phyloP scores from a whole-genome alignment of 2,329 filamentous ascomycete genomes.

The Penicillium expansum region DNA sequence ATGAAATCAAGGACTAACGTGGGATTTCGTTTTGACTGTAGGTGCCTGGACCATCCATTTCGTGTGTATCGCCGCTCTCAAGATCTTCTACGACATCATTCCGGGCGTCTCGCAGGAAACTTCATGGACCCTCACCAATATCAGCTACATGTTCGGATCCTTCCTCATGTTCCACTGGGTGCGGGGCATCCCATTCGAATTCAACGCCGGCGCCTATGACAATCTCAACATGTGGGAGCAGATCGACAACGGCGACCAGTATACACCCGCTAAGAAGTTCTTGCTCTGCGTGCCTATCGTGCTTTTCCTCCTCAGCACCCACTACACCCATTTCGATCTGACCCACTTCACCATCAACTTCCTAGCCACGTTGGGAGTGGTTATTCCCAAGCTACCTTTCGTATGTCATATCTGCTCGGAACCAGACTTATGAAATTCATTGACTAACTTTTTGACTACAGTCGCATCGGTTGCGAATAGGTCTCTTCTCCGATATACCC shows the following conservation, averaged over 20 bases:
- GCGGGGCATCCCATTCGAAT: constrained; percentile 95
- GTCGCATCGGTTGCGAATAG: constrained; percentile 76
- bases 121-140: constrained; percentile 98
- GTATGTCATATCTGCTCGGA: constrained; percentile 57
- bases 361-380: constrained; percentile 82
- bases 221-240: constrained; percentile 99
- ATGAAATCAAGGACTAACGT: constrained; percentile 5
- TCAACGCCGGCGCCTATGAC: constrained; percentile 97
- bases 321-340: constrained; percentile 97
- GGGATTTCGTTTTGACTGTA: constrained; percentile 40
- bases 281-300: constrained; percentile 90
- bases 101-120: constrained; percentile 96
- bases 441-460: constrained; percentile 43
- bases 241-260: constrained; percentile 98
- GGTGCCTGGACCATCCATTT: constrained; percentile 98
- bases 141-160: constrained; percentile 97
- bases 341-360: constrained; percentile 98
- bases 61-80: constrained; percentile 84
- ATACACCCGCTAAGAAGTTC: constrained; percentile 98
- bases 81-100: constrained; percentile 96
- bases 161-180: constrained; percentile 99
- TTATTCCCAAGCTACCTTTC: constrained; percentile 93
- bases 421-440: not conserved
- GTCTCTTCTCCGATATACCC: constrained; percentile 67
- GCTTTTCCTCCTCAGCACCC: constrained; percentile 92